phyloP scores from a whole-genome alignment of 2,329 filamentous ascomycete species.

The Bipolaris zeicola region DNA sequence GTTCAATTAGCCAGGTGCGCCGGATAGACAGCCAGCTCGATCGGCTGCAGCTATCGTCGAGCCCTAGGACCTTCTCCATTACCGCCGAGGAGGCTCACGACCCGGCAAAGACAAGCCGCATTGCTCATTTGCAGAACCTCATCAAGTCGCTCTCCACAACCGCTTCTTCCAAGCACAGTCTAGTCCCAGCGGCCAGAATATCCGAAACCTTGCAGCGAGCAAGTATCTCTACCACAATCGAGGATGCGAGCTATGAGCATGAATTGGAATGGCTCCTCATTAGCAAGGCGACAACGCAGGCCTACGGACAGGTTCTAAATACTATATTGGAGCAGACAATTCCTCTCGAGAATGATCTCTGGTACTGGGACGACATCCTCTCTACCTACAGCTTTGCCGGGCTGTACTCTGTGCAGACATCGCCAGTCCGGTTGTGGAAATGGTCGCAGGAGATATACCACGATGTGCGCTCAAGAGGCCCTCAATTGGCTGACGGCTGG shows the following conservation, averaged over 20 bases:
- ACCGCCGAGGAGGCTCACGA: conserved; percentile 44
- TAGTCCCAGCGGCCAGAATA: conserved; percentile 64
- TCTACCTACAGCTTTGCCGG: conserved; percentile 78
- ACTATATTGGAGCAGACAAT: conserved; percentile 82
- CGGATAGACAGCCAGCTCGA: conserved; percentile 64
- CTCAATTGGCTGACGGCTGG: conserved; percentile 54
- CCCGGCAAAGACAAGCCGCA: conserved; percentile 56
- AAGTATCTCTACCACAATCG: conserved; percentile 53
- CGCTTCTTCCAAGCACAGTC: conserved; percentile 65
- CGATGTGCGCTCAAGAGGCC: conserved; percentile 59
- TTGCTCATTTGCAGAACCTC: conserved; percentile 65
- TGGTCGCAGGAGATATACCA: conserved; percentile 73
- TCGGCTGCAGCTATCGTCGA: conserved; percentile 57
- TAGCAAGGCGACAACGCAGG: conserved; percentile 90
- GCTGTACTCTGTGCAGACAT: conserved; percentile 85
- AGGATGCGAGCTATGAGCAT: conserved; percentile 61
- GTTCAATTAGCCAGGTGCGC: conserved; percentile 57
- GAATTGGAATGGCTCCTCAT: conserved; percentile 91
- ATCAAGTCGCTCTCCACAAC: conserved; percentile 74
- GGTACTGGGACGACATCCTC: conserved; percentile 93
- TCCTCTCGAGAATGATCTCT: conserved; percentile 82
- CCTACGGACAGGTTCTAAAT: conserved; percentile 79
- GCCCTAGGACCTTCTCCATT: conserved; percentile 36
- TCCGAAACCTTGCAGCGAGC: conserved; percentile 67
- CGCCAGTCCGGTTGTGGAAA: conserved; percentile 74